Base-by-base conservation (phyloP, 805 yeast genomes). In the Yarrowia sp. region DNA sequence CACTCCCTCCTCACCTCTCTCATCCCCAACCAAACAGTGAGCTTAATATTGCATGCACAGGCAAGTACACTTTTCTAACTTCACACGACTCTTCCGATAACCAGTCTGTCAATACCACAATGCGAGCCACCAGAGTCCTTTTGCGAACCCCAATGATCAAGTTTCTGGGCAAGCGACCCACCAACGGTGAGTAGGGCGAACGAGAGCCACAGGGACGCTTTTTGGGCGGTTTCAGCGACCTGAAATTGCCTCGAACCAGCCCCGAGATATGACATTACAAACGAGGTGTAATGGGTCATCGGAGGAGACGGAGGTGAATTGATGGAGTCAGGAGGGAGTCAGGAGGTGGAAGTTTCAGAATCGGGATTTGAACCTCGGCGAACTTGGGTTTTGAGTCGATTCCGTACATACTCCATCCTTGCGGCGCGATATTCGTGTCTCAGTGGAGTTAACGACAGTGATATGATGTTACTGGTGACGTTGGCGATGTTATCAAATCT, bases 101-200 rank as follows among this genome's bases (percentile, higher is more conserved):
- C 56, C 40, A 36, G 36, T 49, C 52, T 64, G 64, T 40, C 63
- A 15, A 19, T 26, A 41, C 35, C 46, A 56, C 63, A 66, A 78
- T 78, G 81, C 74, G 78, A 58, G 67, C 75, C 41, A 65, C 81
- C 26, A 38, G 70, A 38, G 70, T 70, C 16, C 70, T 71, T 10
- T 70, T 73, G 58, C 74, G 79, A 69, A 74, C 78, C 32, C 97
- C 97, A 15, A 82, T 87, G 77, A 94, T 94, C 80, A 89, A 89
- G 75, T 94, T 94, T 76, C 85, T 92, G 58, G 97, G 98, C 50
- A 92, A 92, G 58, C 89, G 92, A 63, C 91, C 88, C 69, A 38
- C 55, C 77, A 75, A 81, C 40, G 77, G 80, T 69, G 78, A 81
- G 72, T 82, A 87, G 81, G 45, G 8, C 35, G 45, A 53, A 40